A percentile compares a stretch with the other conserved stretches of the same genome.
Conservation (phyloP, 2,329 filamentous ascomycete species). For the Phialophora verrucosa region DNA sequence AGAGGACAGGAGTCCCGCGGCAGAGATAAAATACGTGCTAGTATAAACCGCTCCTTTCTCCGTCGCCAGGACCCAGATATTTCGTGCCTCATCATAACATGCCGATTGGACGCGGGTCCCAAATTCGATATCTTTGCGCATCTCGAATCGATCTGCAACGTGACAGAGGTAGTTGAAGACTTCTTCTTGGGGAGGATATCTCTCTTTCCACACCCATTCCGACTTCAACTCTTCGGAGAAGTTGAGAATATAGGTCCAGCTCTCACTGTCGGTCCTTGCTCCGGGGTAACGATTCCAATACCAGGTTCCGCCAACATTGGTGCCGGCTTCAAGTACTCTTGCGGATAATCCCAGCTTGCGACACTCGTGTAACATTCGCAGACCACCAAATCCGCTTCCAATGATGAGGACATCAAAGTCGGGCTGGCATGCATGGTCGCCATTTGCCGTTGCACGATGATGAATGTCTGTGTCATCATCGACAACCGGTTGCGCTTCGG, state of each 20-base stretch:
- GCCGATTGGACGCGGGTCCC: slow-evolving; percentile 48
- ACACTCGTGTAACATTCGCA: slow-evolving; percentile 55
- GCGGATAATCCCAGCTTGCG: slow-evolving; percentile 56
- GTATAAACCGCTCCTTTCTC: slow-evolving; percentile 43
- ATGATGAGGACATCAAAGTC: too few relatives aligned
- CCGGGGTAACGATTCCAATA: slow-evolving; percentile 47
- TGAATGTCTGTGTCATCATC: too few relatives aligned
- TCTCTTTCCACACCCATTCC: slow-evolving; percentile 27
- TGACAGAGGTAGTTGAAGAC: slow-evolving; percentile 17
- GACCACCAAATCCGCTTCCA: slow-evolving; percentile 45
- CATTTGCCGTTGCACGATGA: too few relatives aligned
- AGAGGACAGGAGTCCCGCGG: slow-evolving; percentile 61
- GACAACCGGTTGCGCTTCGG: too few relatives aligned
- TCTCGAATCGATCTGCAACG: slow-evolving; percentile 18
- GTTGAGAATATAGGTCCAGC: slow-evolving; percentile 57
- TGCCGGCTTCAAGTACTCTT: slow-evolving; percentile 59
- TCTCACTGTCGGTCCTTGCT: slow-evolving; percentile 40
- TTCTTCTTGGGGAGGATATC: slow-evolving; percentile 21
- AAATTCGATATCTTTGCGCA: slow-evolving; percentile 25
- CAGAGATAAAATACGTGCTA: slow-evolving; percentile 51
- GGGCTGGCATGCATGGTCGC: too few relatives aligned
- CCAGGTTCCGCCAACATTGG: slow-evolving; percentile 43
- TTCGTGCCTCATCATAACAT: slow-evolving; percentile 44
- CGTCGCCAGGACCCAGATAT: slow-evolving; percentile 53
- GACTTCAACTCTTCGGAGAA: slow-evolving; percentile 52